These are phyloP conservation scores for Prunus campanulata DNA, from an alignment of 306 rosid genomes.

Conservation along the genomic window DNA sequence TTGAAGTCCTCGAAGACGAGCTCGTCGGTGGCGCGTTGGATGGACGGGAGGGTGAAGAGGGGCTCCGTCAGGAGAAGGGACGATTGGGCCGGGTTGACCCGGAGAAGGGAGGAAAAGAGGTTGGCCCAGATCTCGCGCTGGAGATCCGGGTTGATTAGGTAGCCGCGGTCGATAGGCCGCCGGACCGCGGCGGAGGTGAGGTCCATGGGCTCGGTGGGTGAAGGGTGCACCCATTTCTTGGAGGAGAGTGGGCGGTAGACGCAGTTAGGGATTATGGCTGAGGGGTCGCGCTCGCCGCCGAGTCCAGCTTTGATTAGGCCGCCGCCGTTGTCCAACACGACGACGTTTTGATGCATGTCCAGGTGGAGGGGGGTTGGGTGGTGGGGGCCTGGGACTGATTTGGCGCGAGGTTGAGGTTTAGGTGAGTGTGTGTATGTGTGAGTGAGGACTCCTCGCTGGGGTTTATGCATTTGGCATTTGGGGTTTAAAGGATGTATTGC, in stretches of 20 bases:
- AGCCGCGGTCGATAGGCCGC: constrained; percentile 88
- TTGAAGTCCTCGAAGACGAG: constrained; percentile 88
- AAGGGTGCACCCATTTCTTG: constrained; percentile 82
- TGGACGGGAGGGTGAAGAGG: constrained; percentile 77
- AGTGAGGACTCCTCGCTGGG: background rate
- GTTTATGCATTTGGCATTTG: background rate
- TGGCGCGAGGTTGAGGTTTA: background rate
- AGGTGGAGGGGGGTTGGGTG: background rate
- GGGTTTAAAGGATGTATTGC: background rate
- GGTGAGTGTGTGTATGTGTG: background rate
- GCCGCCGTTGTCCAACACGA: constrained; percentile 92
- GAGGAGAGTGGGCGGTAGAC: constrained; percentile 64
- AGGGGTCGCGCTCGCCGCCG: constrained; percentile 79
- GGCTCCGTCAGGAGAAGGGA: constrained; percentile 88
- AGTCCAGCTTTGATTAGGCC: constrained; percentile 81
- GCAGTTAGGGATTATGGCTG: constrained; percentile 69
- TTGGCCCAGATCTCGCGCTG: constrained; percentile 94
- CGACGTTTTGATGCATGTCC: constrained; percentile 44
- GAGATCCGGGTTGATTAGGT: constrained; percentile 85
- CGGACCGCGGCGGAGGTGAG: constrained; percentile 91
- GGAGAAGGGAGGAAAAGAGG: constrained; percentile 70
- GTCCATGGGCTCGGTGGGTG: constrained; percentile 51
- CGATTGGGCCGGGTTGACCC: constrained; percentile 50
- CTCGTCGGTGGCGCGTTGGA: constrained; percentile 78
- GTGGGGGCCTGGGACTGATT: background rate